phyloP scores from a whole-genome alignment of 768 basidiomycete species.

The Gyrodon lividus region DNA sequence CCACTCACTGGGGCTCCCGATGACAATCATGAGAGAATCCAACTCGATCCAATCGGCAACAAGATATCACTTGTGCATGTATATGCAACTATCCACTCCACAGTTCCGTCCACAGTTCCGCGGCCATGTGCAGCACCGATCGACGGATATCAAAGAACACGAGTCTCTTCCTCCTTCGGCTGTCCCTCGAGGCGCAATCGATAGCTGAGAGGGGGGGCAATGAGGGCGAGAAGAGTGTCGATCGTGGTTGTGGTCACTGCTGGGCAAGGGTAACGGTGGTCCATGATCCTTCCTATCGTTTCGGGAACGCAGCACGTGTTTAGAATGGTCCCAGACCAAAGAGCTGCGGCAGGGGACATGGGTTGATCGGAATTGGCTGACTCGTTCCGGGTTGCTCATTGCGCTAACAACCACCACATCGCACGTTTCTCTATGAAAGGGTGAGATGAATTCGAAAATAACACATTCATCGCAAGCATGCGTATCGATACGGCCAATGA shows the following conservation, averaged over 20 bases:
- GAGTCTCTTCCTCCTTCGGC: conserved; percentile 3
- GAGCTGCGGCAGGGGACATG: background rate
- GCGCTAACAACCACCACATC: no score
- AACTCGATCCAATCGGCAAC: background rate
- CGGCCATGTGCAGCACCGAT: background rate
- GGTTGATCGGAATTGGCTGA: background rate
- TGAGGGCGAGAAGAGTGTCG: background rate
- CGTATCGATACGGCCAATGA: no score
- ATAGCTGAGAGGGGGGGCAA: no score
- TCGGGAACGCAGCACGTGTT: background rate
- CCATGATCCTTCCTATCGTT: background rate
- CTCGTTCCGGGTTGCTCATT: no score
- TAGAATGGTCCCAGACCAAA: background rate
- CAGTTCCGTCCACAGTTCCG: no score
- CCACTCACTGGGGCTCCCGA: background rate
- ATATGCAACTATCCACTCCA: background rate
- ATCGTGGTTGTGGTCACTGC: background rate
- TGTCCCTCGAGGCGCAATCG: no score
- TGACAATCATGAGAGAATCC: background rate
- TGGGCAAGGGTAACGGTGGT: conserved; percentile 2
- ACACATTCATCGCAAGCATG: no score
- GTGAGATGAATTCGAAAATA: no score
- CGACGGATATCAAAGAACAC: conserved; percentile 2
- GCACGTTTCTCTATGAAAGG: background rate
- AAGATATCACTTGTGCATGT: no score